These are phyloP conservation scores for Taphrina communis DNA, from an alignment of 1,139 yeast species.

Conservation along the genomic window DNA sequence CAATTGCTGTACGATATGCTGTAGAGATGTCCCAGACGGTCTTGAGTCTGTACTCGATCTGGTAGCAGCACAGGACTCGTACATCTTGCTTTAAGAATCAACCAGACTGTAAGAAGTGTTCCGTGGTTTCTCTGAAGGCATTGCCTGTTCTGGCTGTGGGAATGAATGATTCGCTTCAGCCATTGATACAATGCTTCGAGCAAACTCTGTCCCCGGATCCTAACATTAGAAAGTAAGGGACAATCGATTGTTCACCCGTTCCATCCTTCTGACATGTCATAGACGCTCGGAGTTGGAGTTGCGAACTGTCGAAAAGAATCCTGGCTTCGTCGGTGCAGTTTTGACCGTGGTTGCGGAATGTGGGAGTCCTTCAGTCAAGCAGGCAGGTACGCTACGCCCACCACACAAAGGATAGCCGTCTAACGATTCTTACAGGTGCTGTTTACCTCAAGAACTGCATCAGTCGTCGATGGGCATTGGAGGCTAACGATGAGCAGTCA, in stretches of 20 bases:
- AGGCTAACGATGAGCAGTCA: conserved; percentile 51
- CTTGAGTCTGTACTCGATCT: no score
- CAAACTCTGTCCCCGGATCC: conserved; percentile 79
- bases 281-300: conserved; percentile 36
- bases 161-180: conserved; percentile 35
- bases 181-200: conserved; percentile 64
- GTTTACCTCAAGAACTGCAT: conserved; percentile 83
- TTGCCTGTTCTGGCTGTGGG: background rate
- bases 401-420: background rate
- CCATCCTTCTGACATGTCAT: conserved; percentile 2
- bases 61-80: no score
- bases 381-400: conserved; percentile 45
- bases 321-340: conserved; percentile 85
- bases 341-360: conserved; percentile 67
- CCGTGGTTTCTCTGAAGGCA: background rate
- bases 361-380: conserved; percentile 44
- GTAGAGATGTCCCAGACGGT: no score
- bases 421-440: conserved; percentile 62
- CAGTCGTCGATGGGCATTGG: conserved; percentile 64
- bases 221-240: conserved; percentile 69
- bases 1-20: no score
- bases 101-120: no score
- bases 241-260: conserved; percentile 60
- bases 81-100: no score
- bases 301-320: conserved; percentile 46